Base-by-base conservation (phyloP, 176 grass and related monocot genomes). In the Zoysia pacifica region DNA sequence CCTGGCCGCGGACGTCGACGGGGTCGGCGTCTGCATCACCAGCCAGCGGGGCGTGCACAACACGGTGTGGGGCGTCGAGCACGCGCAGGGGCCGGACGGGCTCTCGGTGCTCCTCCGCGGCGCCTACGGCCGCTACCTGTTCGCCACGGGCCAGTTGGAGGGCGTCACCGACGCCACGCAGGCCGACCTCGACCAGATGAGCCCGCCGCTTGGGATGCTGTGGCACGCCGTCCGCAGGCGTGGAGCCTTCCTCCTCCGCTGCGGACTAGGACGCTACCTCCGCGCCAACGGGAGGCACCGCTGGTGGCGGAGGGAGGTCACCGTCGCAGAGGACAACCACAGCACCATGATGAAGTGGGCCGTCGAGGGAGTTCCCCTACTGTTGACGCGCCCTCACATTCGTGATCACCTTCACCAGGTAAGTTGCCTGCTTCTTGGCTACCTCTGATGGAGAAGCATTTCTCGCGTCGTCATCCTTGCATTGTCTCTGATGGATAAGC, bases 61-160 rank as follows among this genome's bases (percentile, higher is more conserved):
- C 86, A 43, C 69, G 37, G 80, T 88, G 51, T 88, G 86, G 86
- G 74, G 68, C 10, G 80, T 83, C 15, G n/a, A 88, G 36, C 75
- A n/a, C 68, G 9, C 65, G 7, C 7, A 4, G 9, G 86, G 53
- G 4, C 52, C 55, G 63, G 9, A 48, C 16, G 82, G 82, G 7
- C 73, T 51, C 4, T 76, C 35, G 43, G 53, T 84, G 14, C 75
- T 78, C 43, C 80, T 88, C 62, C 80, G 75, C 38, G 62, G 86
- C 53, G 53, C 81, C 15, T 88, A 84, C 81, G 86, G 81, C 46
- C 81, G 69, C 14, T 88, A 88, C 86, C 86, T 88, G 15, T 37
- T 53, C 3, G 62, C 69, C 11, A 62, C 15, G 14, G 86, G 75
- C 0, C 86, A 74, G 0, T 44, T 38, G 69, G 36, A 79, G 69